Evolutionary conservation across 345 rosid species (phyloP), one percentile per base, ranked within the genome.

Genomic region (Laguncularia racemosa): DNA sequence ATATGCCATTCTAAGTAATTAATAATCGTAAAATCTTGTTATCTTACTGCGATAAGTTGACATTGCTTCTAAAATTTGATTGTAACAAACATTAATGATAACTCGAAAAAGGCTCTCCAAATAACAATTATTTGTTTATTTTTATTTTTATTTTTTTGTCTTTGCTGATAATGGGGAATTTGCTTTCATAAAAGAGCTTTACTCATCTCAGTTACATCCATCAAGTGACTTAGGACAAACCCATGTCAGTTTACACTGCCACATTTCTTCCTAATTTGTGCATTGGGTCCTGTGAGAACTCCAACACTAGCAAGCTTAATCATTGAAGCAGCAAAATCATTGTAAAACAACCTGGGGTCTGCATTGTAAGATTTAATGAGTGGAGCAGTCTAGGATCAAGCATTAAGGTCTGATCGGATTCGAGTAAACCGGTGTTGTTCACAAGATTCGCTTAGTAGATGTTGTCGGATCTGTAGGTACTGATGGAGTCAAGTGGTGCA

Each of bases 291-390:
- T 0, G 87, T 82, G 46, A 86, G 67, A 33, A 86, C 64, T 15
- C 92, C 95, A 2, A 88, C 52, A 14, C 73, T 81, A 8, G 82
- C 76, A 47, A 86, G 63, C 81, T 83, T 86, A 17, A 74, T 74
- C 98, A 88, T 88, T 1, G 96, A 88, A 16, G 77, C 64, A 14
- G 79, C 85, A 13, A 88, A 86, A 59, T 88, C 92, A 51, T 28
- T 77, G 20, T 65, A 67, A 72, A 88, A 86, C 40, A 73, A 72
- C 60, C 53, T 74, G 0, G 80, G 82, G 48, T 81, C 61, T 43
- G 61, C 51, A 46, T 84, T 75, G 19, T 88, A 91, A 6, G 82
- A 67, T 33, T 65, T 73, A 13, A 84, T 92, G 59, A 84, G 20
- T 5, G 80, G 71, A 0, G 85, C 73, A 12, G 96, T 64, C 1